Evolutionary conservation across 805 yeast genomes (phyloP), one percentile per base, ranked within the genome.

Genomic region (Starmerella kuoi): DNA sequence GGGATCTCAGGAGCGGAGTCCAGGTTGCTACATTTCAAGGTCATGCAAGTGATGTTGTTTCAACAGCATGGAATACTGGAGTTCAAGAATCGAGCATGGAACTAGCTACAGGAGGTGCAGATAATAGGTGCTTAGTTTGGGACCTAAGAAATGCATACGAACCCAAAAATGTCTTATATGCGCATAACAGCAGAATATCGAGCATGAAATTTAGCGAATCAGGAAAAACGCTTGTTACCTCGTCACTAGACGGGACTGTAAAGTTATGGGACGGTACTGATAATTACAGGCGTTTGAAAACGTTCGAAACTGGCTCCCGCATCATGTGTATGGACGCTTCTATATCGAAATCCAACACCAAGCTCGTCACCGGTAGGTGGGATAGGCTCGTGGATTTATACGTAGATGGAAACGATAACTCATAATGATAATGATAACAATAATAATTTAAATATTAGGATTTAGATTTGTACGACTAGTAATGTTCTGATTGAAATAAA

Each of bases 1-100:
- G 96, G 96, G 98, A 88, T 61, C 58, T 88, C 31, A 63, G 98
- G 40, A 67, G 79, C 0, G 97, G 96, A 3, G 67, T 73, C 42
- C 65, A 74, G 0, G 68, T 82, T 2, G 66, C 73, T 57, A 60
- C 67, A 8, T 59, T 85, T 3, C 65, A 68, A 23, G 82, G 82
- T 1, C 97, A 91, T 59, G 70, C 73, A 5, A 71, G 75, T 45
- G 85, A 83, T 0, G 72, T 88, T 1, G 75, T 82, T 58, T 63
- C 77, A 1, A 56, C 78, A 34, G 84, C 73, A 49, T 88, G 93
- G 81, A 67, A 87, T 3, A 23, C 35, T 12, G 8, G 15, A 5
- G 26, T 27, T 8, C 68, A 72, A 1, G 78, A 82, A 59, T 11
- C 25, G 9, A 77, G 78, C 38, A 26, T 22, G 19, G 25, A 27